Evolutionary conservation across 148 eudicot species (phyloP).

Genomic region (Limonium bicolor): DNA sequence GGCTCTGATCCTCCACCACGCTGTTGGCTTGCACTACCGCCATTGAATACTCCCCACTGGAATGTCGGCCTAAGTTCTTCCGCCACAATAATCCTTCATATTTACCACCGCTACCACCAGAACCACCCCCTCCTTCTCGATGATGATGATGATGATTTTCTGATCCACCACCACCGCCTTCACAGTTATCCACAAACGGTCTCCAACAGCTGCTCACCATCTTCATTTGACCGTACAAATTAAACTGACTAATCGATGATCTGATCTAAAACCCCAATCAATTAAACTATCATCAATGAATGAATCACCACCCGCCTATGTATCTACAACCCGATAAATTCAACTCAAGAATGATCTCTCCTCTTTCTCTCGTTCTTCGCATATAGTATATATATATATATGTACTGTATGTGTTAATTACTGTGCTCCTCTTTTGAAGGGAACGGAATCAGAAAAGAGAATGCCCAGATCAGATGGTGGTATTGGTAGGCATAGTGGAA

Average conservation of each 20-base stretch:
- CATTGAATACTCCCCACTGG: conserved; percentile 75
- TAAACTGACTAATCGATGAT: not conserved
- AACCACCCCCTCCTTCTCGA: conserved; percentile 11
- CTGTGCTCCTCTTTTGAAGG: no score
- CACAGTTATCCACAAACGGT: conserved; percentile 30
- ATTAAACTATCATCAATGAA: conserved; percentile 1
- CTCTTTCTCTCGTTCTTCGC: no score
- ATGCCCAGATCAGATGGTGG: not conserved
- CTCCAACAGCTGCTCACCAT: conserved; percentile 71
- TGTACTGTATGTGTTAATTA: no score
- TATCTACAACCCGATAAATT: not conserved
- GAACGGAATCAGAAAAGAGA: not conserved
- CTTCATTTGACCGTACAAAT: no score
- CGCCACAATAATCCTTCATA: conserved; percentile 67
- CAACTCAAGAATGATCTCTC: no score
- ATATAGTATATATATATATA: no score
- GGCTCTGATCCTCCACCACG: conserved; percentile 68
- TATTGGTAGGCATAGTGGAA: conserved; percentile 23
- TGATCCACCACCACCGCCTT: conserved; percentile 12
- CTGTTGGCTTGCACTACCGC: conserved; percentile 72
- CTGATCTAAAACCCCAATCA: not conserved
- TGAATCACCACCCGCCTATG: not conserved
- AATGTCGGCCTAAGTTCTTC: conserved; percentile 57
- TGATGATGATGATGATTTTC: no score
- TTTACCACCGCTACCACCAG: conserved; percentile 14